phyloP scores from a whole-genome alignment of 768 basidiomycete genomes.

The Leccinum arenicola region DNA sequence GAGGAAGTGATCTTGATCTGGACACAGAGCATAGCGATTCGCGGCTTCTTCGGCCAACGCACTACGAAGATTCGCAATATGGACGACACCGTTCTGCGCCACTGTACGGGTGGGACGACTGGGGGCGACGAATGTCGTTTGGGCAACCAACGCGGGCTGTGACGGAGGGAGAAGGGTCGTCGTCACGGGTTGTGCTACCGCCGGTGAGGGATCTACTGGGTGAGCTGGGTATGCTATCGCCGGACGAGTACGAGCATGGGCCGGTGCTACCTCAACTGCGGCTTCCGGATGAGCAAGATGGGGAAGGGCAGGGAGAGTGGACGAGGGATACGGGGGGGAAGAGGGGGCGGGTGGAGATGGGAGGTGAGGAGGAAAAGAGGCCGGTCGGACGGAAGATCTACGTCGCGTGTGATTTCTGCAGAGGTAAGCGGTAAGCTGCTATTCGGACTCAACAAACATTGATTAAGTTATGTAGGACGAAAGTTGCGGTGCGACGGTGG shows the following conservation, averaged over 20 bases:
- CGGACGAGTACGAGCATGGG: slow-evolving; percentile 17
- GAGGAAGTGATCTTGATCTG: slow-evolving; percentile 3
- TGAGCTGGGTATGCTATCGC: slow-evolving; percentile 19
- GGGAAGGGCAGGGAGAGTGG: slow-evolving; percentile 17
- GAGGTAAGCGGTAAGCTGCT: slow-evolving; percentile 45
- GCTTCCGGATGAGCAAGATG: slow-evolving; percentile 21
- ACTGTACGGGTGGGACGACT: slow-evolving; percentile 23
- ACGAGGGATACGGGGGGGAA: slow-evolving; percentile 11
- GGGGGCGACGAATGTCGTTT: slow-evolving; percentile 24
- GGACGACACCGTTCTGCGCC: slow-evolving; percentile 27
- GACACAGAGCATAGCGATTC: slow-evolving; percentile 19
- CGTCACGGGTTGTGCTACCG: slow-evolving; percentile 27
- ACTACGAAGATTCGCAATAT: slow-evolving; percentile 19
- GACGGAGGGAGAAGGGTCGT: slow-evolving; percentile 13
- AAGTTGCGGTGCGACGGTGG: slow-evolving; percentile 75
- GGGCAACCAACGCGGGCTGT: slow-evolving; percentile 13
- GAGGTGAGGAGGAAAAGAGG: slow-evolving; percentile 23
- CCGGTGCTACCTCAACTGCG: slow-evolving; percentile 30
- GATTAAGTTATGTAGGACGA: slow-evolving; percentile 43
- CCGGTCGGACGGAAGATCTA: slow-evolving; percentile 29
- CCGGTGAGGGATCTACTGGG: slow-evolving; percentile 27
- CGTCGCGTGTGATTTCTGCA: slow-evolving; percentile 76
- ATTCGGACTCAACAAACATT: too few species aligned
- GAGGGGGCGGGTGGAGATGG: slow-evolving; percentile 19
- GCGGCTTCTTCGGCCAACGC: slow-evolving; percentile 18